A percentile compares a stretch with the other conserved stretches of the same genome.
Evolutionary conservation across 371 early-diverging fungal genomes (phyloP).

Genomic region (Conidiobolus coronatus): DNA sequence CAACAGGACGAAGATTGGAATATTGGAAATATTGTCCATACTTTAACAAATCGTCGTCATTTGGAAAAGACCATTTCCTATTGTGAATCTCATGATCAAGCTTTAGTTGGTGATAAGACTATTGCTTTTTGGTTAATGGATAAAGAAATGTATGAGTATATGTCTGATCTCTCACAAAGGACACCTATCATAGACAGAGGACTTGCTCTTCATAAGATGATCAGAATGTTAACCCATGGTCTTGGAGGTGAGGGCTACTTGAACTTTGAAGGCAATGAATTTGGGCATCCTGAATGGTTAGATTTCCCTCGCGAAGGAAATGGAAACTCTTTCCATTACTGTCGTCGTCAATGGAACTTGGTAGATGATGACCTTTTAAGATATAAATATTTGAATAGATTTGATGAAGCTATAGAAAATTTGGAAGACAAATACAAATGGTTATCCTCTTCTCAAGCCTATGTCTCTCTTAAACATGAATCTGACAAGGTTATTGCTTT

Average conservation of each 20-base stretch:
- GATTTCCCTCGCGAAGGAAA: constrained; percentile 93
- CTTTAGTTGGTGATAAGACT: constrained; percentile 92
- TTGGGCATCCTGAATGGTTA: constrained; percentile 96
- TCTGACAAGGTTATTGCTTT: constrained; percentile 79
- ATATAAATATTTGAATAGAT: constrained; percentile 75
- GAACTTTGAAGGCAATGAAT: constrained; percentile 91
- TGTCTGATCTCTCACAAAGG: constrained; percentile 56
- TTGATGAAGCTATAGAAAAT: constrained; percentile 64
- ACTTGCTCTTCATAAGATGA: constrained; percentile 85
- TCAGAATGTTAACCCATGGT: constrained; percentile 64
- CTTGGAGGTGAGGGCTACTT: constrained; percentile 90
- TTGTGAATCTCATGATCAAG: constrained; percentile 91
- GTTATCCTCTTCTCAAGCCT: constrained; percentile 41
- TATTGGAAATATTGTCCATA: constrained; percentile 61
- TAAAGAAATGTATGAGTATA: constrained; percentile 89
- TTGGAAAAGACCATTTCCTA: constrained; percentile 77
- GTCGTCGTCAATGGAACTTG: constrained; percentile 83
- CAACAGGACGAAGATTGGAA: constrained; percentile 81
- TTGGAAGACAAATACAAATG: constrained; percentile 44
- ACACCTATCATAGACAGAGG: constrained; percentile 89
- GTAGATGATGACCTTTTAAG: constrained; percentile 63
- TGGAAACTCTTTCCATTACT: constrained; percentile 74
- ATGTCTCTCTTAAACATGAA: constrained; percentile 74
- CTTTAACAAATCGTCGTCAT: constrained; percentile 74
- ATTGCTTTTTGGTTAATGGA: constrained; percentile 97